A percentile compares a stretch with the other conserved stretches of the same genome.
Conservation (phyloP, 169 alveolate genomes). For the Plasmodium gallinaceum region DNA sequence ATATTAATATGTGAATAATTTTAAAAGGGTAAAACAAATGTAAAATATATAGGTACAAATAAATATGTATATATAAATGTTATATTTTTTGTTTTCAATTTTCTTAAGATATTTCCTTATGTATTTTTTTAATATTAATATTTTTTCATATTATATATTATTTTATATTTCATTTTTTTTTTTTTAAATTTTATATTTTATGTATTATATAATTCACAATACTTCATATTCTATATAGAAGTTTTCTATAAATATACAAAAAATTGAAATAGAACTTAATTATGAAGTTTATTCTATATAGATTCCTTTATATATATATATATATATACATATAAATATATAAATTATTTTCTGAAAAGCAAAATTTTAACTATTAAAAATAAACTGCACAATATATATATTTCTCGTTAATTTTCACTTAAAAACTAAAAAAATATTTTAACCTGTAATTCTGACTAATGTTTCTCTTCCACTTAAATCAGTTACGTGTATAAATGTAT, state of each 20-base stretch:
- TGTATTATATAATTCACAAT: too few species aligned
- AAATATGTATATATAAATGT: conserved; percentile 5
- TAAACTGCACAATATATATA: not conserved
- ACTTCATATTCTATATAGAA: too few species aligned
- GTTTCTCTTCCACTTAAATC: conserved; percentile 99
- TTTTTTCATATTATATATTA: too few species aligned
- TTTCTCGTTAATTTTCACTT: not conserved
- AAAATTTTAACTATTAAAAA: too few species aligned
- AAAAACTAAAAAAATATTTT: not conserved
- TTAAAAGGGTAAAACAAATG: not conserved
- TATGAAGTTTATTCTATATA: not conserved
- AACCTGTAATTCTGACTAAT: conserved; percentile 97
- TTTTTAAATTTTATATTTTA: too few species aligned
- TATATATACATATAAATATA: conserved; percentile 16
- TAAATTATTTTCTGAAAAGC: not conserved
- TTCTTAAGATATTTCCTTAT: too few species aligned
- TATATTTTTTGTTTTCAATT: too few species aligned
- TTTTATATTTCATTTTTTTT: too few species aligned
- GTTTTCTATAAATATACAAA: too few species aligned
- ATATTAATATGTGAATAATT: not conserved
- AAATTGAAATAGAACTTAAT: too few species aligned
- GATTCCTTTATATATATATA: not conserved
- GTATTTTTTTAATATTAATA: too few species aligned
- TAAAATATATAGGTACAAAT: not conserved
- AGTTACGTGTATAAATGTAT: conserved; percentile 99